Base-by-base conservation (phyloP, 2,329 filamentous ascomycete species). In the Rutstroemia sp. region DNA sequence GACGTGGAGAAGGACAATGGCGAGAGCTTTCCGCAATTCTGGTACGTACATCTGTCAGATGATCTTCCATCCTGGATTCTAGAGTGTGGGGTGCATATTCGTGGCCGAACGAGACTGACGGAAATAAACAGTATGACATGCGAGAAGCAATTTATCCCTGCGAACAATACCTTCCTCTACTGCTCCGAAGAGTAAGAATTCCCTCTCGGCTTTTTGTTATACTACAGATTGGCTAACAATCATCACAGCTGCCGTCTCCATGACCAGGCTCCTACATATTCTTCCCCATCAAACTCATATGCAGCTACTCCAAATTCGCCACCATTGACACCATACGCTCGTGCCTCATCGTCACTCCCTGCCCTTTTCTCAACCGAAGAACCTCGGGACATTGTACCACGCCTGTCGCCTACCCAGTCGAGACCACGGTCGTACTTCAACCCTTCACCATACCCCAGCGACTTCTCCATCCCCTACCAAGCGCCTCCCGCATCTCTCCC, bases 21-120 rank as follows among this genome's bases (percentile, higher is more conserved):
- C 55, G 82, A 85, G 65, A 82, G 78, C 69, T 85, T 86, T 60
- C 82, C 82, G 21, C 81, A 84, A 67, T 85, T 76, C 66, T 86
- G 82, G 82, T 86, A 76, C 57, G 52, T 50, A 34, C 7, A 55
- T 37, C 48, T 10, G 17, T 50, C 37, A 23, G 38, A 50, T 50
- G 38, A 55, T 19, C 39, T 19, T 23, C 21, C 38, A 12, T 48
- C 37, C 21, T 38, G 21, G 17, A 25, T 30, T 9, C 37, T 54
- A 59, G 37, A 46, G 50, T 61, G 60, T 59, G 61, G 64, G 61
- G 63, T 64, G 63, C 64, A 63, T 58, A 59, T 56, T 46, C 34
- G 37, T 41, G 50, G 47, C 51, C 48, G 51, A 39, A 19, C 38
- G 41, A 46, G 19, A 57, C 64, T 67, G 60, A 67, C 64, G 49